Conservation (phyloP, 805 yeast species). For the Dipodascus albidus region DNA sequence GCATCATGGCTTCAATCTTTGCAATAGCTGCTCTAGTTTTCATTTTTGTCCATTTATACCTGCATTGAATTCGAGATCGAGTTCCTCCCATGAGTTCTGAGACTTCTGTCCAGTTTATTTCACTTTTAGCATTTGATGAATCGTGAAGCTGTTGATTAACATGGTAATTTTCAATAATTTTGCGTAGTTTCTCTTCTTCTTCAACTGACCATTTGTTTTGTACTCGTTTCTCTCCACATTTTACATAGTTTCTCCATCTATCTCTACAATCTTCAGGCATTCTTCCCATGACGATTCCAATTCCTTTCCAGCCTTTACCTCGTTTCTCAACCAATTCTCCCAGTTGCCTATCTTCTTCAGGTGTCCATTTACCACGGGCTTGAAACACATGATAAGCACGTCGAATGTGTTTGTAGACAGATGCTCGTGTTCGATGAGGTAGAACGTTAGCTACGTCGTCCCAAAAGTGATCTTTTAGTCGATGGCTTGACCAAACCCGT, state of each 20-base stretch:
- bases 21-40: slow-evolving; percentile 44
- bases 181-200: slow-evolving; percentile 54
- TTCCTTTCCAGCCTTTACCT: slow-evolving; percentile 80
- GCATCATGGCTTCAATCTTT: slow-evolving; percentile 33
- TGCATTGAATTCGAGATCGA: slow-evolving; percentile 85
- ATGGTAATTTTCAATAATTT: slow-evolving; percentile 42
- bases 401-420: slow-evolving; percentile 86
- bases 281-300: slow-evolving; percentile 69
- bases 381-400: slow-evolving; percentile 80
- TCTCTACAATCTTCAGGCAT: slow-evolving; percentile 99
- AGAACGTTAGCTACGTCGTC: slow-evolving; percentile 65
- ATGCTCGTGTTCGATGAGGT: slow-evolving; percentile 79
- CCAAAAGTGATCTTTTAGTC: slow-evolving; percentile 87
- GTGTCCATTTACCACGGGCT: slow-evolving; percentile 83
- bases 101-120: slow-evolving; percentile 84
- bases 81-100: slow-evolving; percentile 83
- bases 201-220: slow-evolving; percentile 68
- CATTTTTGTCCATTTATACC: slow-evolving; percentile 89
- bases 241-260: slow-evolving; percentile 90
- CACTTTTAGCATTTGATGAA: slow-evolving; percentile 19
- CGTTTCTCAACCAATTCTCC: slow-evolving; percentile 50
- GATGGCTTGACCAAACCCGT: slow-evolving; percentile 77
- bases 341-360: slow-evolving; percentile 63
- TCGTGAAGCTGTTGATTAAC: slow-evolving; percentile 20
- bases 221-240: slow-evolving; percentile 72